Conservation (phyloP, 2,329 filamentous ascomycete genomes). For the Aureobasidium sp. region DNA sequence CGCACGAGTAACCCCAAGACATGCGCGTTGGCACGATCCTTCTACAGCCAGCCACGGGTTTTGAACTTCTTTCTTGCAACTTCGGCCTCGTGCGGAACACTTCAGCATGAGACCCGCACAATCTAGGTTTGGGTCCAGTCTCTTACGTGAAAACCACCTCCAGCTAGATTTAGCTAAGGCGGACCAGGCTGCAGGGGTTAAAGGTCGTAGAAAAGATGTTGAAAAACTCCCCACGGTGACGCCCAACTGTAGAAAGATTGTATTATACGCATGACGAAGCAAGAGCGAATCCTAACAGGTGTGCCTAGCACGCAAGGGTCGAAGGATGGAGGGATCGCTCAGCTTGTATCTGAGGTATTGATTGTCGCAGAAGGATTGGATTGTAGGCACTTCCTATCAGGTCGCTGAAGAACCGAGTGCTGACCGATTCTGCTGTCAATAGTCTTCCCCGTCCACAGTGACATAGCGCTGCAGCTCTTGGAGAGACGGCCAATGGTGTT, state of each 20-base stretch:
- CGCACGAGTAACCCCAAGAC: not conserved
- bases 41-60: no score
- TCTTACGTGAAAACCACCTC: no score
- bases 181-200: no score
- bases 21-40: not conserved
- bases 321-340: not conserved
- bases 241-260: no score
- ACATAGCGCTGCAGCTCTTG: not conserved
- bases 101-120: no score
- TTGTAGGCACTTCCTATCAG: not conserved
- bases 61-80: no score
- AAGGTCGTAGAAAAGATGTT: no score
- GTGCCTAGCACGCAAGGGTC: not conserved
- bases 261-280: not conserved
- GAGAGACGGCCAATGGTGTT: not conserved
- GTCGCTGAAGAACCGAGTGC: not conserved
- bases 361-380: not conserved
- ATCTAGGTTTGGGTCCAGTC: no score
- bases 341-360: not conserved
- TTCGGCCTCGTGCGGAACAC: no score
- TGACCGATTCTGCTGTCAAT: slow-evolving; percentile 1
- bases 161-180: no score
- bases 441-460: not conserved
- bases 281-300: not conserved
- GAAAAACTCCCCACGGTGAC: no score